phyloP scores from a whole-genome alignment of 345 rosid species.

The Camelina laxa region DNA sequence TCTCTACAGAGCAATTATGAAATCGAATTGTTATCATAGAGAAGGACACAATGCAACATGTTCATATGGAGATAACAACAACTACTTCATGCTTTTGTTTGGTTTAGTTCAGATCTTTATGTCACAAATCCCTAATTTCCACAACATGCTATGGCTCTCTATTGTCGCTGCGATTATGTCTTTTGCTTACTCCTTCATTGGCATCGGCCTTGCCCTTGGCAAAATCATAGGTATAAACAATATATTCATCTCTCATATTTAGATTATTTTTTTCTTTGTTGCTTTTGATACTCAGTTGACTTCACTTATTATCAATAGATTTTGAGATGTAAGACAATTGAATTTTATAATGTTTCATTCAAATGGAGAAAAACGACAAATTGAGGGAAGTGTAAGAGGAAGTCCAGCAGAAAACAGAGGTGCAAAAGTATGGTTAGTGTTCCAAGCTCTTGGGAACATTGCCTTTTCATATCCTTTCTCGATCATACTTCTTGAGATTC shows the following conservation, averaged over 20 bases:
- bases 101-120: slow-evolving; percentile 53
- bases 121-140: slow-evolving; percentile 58
- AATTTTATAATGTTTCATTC: not conserved
- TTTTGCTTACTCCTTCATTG: slow-evolving; percentile 45
- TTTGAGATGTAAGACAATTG: not conserved
- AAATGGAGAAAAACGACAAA: slow-evolving; percentile 47
- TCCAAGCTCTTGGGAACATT: slow-evolving; percentile 82
- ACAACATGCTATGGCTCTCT: slow-evolving; percentile 47
- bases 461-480: slow-evolving; percentile 83
- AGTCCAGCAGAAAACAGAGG: slow-evolving; percentile 57
- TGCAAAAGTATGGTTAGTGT: slow-evolving; percentile 66
- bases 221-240: slow-evolving; percentile 32
- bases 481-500: slow-evolving; percentile 70
- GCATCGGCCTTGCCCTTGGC: slow-evolving; percentile 44
- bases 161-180: slow-evolving; percentile 50
- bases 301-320: not conserved
- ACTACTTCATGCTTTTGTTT: slow-evolving; percentile 63
- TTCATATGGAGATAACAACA: slow-evolving; percentile 49
- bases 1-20: slow-evolving; percentile 45
- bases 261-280: not conserved
- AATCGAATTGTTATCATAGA: slow-evolving; percentile 67
- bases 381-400: slow-evolving; percentile 67
- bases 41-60: slow-evolving; percentile 56
- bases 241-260: not conserved
- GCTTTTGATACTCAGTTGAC: not conserved